These are phyloP conservation scores for Phaseolus coccineus DNA, from an alignment of 331 rosid genomes.

Conservation along the genomic window DNA sequence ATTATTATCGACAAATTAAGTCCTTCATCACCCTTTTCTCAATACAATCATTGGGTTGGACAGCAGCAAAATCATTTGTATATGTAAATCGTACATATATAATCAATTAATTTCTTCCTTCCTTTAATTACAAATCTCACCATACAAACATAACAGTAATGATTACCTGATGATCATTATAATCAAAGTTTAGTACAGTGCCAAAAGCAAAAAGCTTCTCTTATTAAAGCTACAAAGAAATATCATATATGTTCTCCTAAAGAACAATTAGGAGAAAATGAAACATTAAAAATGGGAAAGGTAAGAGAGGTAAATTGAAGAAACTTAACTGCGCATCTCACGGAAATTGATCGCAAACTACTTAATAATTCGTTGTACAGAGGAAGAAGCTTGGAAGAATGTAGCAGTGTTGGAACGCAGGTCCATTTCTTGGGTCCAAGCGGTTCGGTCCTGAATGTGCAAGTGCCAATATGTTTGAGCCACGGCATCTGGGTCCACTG, in stretches of 20 bases:
- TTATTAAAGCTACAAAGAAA: too few relatives aligned
- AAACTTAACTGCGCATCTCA: too few relatives aligned
- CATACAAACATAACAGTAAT: neutral
- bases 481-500: conserved; percentile 83
- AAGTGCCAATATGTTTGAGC: conserved; percentile 95
- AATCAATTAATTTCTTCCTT: neutral
- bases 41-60: neutral
- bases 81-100: neutral
- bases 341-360: too few relatives aligned
- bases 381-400: conserved; percentile 35
- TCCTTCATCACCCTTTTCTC: neutral
- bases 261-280: conserved; percentile 3
- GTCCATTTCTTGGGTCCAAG: conserved; percentile 97
- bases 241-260: too few relatives aligned
- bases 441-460: conserved; percentile 75
- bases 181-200: conserved; percentile 12
- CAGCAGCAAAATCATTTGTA: neutral
- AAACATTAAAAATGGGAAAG: neutral
- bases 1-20: neutral
- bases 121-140: neutral
- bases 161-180: neutral
- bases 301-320: neutral
- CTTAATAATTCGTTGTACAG: too few relatives aligned
- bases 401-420: conserved; percentile 53
- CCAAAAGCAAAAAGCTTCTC: neutral